These are phyloP conservation scores for Nyssa sinensis DNA, from an alignment of 148 eudicot species.

Conservation along the genomic window DNA sequence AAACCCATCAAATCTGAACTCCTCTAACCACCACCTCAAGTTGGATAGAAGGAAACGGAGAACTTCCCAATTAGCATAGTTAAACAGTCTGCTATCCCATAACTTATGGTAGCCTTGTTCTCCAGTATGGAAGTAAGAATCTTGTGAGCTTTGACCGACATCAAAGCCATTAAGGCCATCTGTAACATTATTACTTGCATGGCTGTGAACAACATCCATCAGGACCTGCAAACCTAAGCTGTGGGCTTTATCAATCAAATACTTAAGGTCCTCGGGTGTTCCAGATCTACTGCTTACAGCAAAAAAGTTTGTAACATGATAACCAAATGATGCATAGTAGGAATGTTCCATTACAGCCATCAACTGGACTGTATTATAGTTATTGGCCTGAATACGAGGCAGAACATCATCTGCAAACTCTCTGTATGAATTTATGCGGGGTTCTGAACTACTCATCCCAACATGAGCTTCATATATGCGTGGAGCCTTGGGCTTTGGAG, in stretches of 20 bases:
- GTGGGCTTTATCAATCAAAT: constrained; percentile 94
- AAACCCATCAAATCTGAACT: constrained; percentile 88
- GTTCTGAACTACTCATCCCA: constrained; percentile 95
- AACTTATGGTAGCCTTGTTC: constrained; percentile 80
- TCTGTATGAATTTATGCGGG: constrained; percentile 81
- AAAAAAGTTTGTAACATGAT: constrained; percentile 94
- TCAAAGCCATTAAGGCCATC: constrained; percentile 96
- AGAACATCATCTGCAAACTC: constrained; percentile 92
- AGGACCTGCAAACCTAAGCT: constrained; percentile 82
- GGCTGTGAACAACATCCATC: constrained; percentile 97
- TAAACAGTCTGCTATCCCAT: constrained; percentile 95
- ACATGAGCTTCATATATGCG: constrained; percentile 97
- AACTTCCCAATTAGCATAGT: constrained; percentile 97
- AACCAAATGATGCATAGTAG: constrained; percentile 93
- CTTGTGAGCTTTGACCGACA: constrained; percentile 90
- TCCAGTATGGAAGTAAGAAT: constrained; percentile 88
- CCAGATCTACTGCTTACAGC: constrained; percentile 96
- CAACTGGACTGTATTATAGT: constrained; percentile 91
- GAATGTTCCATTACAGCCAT: constrained; percentile 99
- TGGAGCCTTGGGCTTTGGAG: constrained; percentile 74
- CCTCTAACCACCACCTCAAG: constrained; percentile 95
- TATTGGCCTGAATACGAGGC: constrained; percentile 88
- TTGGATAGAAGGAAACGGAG: constrained; percentile 93
- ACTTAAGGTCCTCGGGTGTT: constrained; percentile 92
- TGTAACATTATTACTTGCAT: constrained; percentile 83